Evolutionary conservation across 257 asterid genomes (phyloP).

Genomic region (Petunia axillaris): DNA sequence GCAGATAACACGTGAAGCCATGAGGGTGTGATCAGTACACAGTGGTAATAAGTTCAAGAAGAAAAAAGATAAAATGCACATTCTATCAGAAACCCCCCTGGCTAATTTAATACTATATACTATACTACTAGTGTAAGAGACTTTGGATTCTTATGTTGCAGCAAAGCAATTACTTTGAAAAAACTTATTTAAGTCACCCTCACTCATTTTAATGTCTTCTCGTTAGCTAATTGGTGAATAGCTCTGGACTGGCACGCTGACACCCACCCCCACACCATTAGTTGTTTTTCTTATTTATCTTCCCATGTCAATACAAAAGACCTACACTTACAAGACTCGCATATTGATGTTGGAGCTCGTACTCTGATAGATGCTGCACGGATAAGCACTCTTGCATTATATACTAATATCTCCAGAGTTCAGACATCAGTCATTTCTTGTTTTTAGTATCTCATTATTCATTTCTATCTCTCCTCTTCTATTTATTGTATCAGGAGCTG

Average conservation of each 20-base stretch:
- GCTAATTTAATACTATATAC: conserved; percentile 33
- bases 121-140: conserved; percentile 10
- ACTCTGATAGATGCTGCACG: conserved; percentile 45
- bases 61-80: conserved; percentile 25
- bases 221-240: conserved; percentile 22
- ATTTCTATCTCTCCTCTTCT: not conserved
- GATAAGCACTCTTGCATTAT: conserved; percentile 36
- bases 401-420: not conserved
- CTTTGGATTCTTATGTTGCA: conserved; percentile 45
- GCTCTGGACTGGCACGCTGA: conserved; percentile 2
- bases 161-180: conserved; percentile 18
- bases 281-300: conserved; percentile 27
- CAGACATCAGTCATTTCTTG: conserved; percentile 23
- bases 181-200: conserved; percentile 21
- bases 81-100: conserved; percentile 43
- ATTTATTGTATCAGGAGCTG: conserved; percentile 19
- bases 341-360: conserved; percentile 42
- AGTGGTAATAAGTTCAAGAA: not conserved
- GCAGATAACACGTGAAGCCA: conserved; percentile 81
- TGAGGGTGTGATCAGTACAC: conserved; percentile 52
- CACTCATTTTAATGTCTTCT: conserved; percentile 34
- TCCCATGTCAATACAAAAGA: conserved; percentile 62
- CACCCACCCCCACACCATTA: conserved; percentile 51
- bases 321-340: conserved; percentile 42
- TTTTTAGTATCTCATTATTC: not conserved